A percentile compares a stretch with the other conserved stretches of the same genome.
Conservation (phyloP, 192 early-diverging fungal species). For the Rhizophagus sp. region DNA sequence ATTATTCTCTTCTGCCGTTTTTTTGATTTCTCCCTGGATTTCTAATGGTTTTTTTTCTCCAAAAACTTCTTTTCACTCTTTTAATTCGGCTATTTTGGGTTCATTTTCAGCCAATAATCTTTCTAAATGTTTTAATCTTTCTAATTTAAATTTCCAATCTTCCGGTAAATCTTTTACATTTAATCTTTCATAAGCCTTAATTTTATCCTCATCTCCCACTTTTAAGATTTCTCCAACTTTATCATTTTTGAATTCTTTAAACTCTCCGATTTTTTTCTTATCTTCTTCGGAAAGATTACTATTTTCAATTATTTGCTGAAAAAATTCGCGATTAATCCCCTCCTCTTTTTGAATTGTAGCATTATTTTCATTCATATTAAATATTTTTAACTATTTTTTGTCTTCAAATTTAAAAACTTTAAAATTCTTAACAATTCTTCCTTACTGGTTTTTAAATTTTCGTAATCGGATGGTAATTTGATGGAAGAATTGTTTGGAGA, state of each 20-base stretch:
- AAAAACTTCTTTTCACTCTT: constrained; percentile 14
- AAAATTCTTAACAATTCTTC: too few relatives aligned
- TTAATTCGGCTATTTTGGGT: constrained; percentile 2
- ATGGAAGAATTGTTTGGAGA: too few relatives aligned
- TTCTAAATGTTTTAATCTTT: constrained; percentile 10
- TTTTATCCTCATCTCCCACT: neutral
- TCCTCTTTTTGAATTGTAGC: too few relatives aligned
- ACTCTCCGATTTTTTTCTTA: neutral
- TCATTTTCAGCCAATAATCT: neutral
- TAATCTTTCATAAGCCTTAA: neutral
- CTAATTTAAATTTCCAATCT: constrained; percentile 7
- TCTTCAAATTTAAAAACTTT: too few relatives aligned
- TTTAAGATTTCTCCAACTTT: neutral
- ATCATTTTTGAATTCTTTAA: constrained; percentile 15
- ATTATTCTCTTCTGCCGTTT: neutral
- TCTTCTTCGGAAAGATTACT: neutral
- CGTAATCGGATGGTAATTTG: too few relatives aligned
- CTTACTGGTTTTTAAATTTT: too few relatives aligned
- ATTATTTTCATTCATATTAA: too few relatives aligned
- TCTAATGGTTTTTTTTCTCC: constrained; percentile 6
- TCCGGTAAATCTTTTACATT: constrained; percentile 1
- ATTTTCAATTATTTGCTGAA: constrained; percentile 1
- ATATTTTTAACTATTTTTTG: too few relatives aligned
- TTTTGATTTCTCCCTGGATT: neutral
- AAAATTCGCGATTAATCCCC: neutral